Conservation (phyloP, 1,284 basidiomycete genomes). For the Amylostereum areolatum region DNA sequence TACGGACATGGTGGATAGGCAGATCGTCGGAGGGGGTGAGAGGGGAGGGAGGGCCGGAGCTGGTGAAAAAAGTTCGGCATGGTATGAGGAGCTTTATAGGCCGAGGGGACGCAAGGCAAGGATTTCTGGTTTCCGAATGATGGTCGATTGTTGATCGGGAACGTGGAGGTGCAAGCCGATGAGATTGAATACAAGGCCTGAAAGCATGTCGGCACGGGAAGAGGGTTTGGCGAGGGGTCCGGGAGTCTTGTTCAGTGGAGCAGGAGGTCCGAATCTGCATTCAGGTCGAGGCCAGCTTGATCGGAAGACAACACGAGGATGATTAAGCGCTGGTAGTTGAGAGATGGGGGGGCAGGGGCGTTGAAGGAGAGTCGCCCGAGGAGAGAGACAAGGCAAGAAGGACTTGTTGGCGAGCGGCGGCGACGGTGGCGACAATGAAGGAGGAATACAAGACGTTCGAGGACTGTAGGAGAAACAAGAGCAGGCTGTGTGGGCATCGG, state of each 20-base stretch:
- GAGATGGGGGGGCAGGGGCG: conserved; percentile 7
- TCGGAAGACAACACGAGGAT: conserved; percentile 60
- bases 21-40: conserved; percentile 12
- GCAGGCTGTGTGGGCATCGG: conserved; percentile 5
- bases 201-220: conserved; percentile 67
- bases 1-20: conserved; percentile 37
- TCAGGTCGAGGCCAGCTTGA: conserved; percentile 49
- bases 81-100: conserved; percentile 28
- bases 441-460: too few relatives aligned
- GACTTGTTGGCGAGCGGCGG: too few relatives aligned
- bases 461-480: not conserved
- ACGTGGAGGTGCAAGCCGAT: conserved; percentile 70
- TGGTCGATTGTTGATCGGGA: conserved; percentile 49
- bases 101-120: conserved; percentile 18
- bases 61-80: conserved; percentile 17
- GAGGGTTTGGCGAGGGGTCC: conserved; percentile 48
- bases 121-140: conserved; percentile 42
- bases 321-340: conserved; percentile 37
- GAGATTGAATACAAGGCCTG: conserved; percentile 56
- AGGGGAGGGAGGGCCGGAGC: conserved; percentile 17
- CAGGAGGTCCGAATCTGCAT: conserved; percentile 52
- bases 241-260: conserved; percentile 63
- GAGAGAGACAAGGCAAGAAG: too few relatives aligned
- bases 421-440: too few relatives aligned
- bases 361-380: too few relatives aligned